phyloP scores from a whole-genome alignment of 2,329 filamentous ascomycete species.

The Juglanconis juglandina region DNA sequence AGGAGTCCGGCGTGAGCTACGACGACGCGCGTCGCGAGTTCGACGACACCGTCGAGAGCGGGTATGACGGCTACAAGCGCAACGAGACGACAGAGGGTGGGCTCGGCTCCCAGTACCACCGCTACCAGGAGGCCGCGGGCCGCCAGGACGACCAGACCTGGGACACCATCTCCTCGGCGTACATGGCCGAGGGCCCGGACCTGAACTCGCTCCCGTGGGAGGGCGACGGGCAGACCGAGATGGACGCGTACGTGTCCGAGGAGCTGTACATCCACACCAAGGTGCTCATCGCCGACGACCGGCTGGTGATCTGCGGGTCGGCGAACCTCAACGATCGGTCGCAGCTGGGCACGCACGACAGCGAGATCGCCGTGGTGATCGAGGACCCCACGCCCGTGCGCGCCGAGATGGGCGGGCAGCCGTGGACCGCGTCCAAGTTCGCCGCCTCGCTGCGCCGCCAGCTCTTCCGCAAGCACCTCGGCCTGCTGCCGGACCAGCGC shows the following conservation, averaged over 20 bases:
- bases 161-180: conserved; percentile 75
- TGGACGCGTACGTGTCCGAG: conserved; percentile 87
- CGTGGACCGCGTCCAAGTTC: conserved; percentile 70
- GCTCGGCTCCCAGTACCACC: conserved; percentile 52
- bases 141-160: conserved; percentile 55
- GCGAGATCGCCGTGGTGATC: conserved; percentile 85
- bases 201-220: conserved; percentile 69
- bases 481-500: conserved; percentile 71
- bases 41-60: conserved; percentile 53
- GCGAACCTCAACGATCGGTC: conserved; percentile 91
- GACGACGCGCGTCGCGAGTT: conserved; percentile 62
- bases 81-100: conserved; percentile 28
- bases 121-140: conserved; percentile 69
- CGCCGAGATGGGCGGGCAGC: conserved; percentile 68
- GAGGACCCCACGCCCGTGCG: conserved; percentile 71
- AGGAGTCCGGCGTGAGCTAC: conserved; percentile 63
- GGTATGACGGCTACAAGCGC: conserved; percentile 37
- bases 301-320: conserved; percentile 77
- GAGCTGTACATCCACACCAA: conserved; percentile 95
- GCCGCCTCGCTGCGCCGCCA: conserved; percentile 78
- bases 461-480: conserved; percentile 89
- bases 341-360: conserved; percentile 88
- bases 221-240: conserved; percentile 71
- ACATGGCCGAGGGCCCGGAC: conserved; percentile 75
- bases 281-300: conserved; percentile 83